Conservation (phyloP, 108 stramenopile genomes). For the Cyclotella choctawhatcheeana region DNA sequence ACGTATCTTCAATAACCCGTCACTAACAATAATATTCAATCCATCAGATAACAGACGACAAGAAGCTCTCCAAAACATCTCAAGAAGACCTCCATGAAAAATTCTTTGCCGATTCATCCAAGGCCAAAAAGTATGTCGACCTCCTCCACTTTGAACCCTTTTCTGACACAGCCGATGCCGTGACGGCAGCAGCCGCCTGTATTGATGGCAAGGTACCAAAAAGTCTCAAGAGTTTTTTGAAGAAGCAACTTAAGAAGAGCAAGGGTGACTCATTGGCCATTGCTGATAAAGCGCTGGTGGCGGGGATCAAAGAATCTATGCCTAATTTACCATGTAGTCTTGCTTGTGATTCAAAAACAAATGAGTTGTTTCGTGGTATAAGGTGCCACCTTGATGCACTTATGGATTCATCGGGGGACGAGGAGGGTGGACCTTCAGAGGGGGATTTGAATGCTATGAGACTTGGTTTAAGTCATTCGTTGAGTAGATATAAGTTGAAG, state of each 20-base stretch:
- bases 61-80: conserved; percentile 86
- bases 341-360: conserved; percentile 78
- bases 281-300: conserved; percentile 90
- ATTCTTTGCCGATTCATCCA: conserved; percentile 85
- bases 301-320: conserved; percentile 94
- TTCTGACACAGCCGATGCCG: conserved; percentile 97
- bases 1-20: not conserved
- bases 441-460: conserved; percentile 91
- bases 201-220: conserved; percentile 96
- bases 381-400: conserved; percentile 91
- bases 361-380: conserved; percentile 97
- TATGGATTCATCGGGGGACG: conserved; percentile 63
- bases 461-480: conserved; percentile 95
- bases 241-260: conserved; percentile 94
- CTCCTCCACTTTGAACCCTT: conserved; percentile 96
- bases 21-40: not conserved
- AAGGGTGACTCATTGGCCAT: conserved; percentile 91
- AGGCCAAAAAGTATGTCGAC: conserved; percentile 80
- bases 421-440: conserved; percentile 25
- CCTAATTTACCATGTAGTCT: conserved; percentile 52
- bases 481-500: conserved; percentile 99
- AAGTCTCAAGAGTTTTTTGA: conserved; percentile 95
- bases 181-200: conserved; percentile 92
- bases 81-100: conserved; percentile 86
- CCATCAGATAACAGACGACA: conserved; percentile 70